Evolutionary conservation across 805 yeast genomes (phyloP), one percentile per base, ranked within the genome.

Genomic region (Ogataea trehaloabstinens): DNA sequence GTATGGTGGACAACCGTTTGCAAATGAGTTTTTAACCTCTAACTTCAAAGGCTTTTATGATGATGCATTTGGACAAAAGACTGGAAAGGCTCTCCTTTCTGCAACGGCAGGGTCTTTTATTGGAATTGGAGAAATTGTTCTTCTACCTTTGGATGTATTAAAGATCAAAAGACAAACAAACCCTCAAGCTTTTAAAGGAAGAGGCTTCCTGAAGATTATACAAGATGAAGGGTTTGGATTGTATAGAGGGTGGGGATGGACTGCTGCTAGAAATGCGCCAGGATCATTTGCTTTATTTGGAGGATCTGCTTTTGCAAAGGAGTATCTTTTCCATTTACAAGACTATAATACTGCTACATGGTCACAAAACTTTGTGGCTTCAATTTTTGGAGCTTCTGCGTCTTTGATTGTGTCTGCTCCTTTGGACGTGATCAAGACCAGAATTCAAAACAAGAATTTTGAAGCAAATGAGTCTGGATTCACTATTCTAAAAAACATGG

Each of bases 241-340:
- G 53, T 93, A 93, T 71, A 77, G 96, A 63, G 99, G 99, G 51
- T 90, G 97, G 95, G 98, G 97, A 42, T 93, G 99, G 99, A 93
- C 99, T 44, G 95, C 95, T 53, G 99, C 99, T 31, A 84, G 99
- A 78, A 93, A 93, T 63, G 97, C 98, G 2, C 99, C 99, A 27
- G 99, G 99, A 44, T 88, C 96, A 2, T 93, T 93, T 60, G 96
- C 98, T 13, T 73, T 93, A 41, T 93, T 93, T 53, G 99, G 99
- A 53, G 99, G 98, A 68, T 89, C 91, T 60, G 96, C 99, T 12
- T 93, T 93, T 62, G 98, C 99, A 45, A 93, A 93, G 70, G 99
- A 93, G 69, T 93, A 87, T 70, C 78, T 93, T 44, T 80, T 88
- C 54, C 90, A 90, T 12, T 74, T 93, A 56, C 60, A 72, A 52